Evolutionary conservation across 176 grass and related monocot genomes (phyloP), one percentile per base, ranked within the genome.

Genomic region (Ampelocalamus luodianensis): DNA sequence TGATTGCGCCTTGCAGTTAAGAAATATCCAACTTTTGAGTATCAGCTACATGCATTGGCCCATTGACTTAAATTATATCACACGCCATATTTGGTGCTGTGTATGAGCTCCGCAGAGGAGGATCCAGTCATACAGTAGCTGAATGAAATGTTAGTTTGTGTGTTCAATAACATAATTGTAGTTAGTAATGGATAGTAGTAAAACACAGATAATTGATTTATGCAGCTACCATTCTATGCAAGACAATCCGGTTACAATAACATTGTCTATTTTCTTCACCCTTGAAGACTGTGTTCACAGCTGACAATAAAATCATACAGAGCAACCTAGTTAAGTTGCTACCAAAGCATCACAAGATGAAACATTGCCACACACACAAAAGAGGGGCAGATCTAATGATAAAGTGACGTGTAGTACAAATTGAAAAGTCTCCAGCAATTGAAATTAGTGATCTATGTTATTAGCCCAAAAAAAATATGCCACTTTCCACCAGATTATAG

Each of bases 191-290:
- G 44, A 45, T 18, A 49, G 29, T 7, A 6, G 4, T 14, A 50
- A 50, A 46, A 36, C 16, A 79, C n/a, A 27, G 48, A 43, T n/a
- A 29, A 61, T 78, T 67, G 10, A 55, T 71, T 65, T 13, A 66
- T 72, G 36, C 29, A 14, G 22, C 7, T 68, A 84, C 27, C 50
- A 44, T 74, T 38, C 34, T 23, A 64, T 48, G 74, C 27, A 68
- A 79, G 43, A 67, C 24, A 89, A 72, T 74, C 20, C 26, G 49
- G 37, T 42, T 65, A 53, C 12, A 76, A 14, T 40, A 49, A 34
- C 16, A 16, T 58, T 76, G 26, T 60, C 13, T 48, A 34, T 85
- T 76, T 44, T 37, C 46, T 56, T 76, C 50, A n/a, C n/a, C 29
- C 16, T 56, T 6, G 50, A 39, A 56, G 73, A 38, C 32, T 56